Percentiles rank a stretch among this genome's conserved stretches.
Evolutionary conservation across 768 basidiomycete species (phyloP).

Genomic region (Russula lepida): DNA sequence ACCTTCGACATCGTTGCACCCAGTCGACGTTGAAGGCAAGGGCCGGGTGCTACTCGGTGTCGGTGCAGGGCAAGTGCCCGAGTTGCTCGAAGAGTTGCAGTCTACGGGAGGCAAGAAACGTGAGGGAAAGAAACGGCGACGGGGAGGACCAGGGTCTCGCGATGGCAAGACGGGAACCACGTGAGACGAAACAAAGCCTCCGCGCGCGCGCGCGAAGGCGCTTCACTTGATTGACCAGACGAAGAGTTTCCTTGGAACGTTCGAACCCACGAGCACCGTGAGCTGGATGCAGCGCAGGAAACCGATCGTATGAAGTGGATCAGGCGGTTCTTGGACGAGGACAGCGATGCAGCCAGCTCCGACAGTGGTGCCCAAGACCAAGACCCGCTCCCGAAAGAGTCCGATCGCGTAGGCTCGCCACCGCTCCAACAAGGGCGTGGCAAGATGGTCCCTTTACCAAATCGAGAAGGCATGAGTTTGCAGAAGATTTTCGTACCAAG

Average conservation of each 20-base stretch:
- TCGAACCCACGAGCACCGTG: conserved; percentile 46
- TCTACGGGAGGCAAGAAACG: conserved; percentile 32
- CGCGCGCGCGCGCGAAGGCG: conserved; percentile 7
- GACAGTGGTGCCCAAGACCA: conserved; percentile 29
- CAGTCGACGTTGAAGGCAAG: conserved; percentile 57
- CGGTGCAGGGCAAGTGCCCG: conserved; percentile 35
- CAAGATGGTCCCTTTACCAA: conserved; percentile 51
- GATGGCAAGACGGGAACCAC: not conserved
- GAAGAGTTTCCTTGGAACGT: conserved; percentile 70
- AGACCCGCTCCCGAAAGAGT: conserved; percentile 27
- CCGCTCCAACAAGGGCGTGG: conserved; percentile 39
- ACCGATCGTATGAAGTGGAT: conserved; percentile 58
- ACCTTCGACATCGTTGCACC: conserved; percentile 44
- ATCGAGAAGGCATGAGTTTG: conserved; percentile 29
- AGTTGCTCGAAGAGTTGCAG: conserved; percentile 18
- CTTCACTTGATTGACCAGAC: conserved; percentile 71
- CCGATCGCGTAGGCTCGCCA: conserved; percentile 28
- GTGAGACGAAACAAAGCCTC: not conserved
- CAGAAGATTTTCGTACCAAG: conserved; percentile 40
- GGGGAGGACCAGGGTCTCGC: conserved; percentile 25
- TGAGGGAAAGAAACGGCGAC: conserved; percentile 42
- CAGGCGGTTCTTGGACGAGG: conserved; percentile 62
- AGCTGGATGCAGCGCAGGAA: conserved; percentile 44
- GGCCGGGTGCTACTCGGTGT: conserved; percentile 62
- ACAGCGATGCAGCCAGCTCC: conserved; percentile 47